Evolutionary conservation across 441 rosid species (phyloP).

Genomic region (Mallotus japonicus): DNA sequence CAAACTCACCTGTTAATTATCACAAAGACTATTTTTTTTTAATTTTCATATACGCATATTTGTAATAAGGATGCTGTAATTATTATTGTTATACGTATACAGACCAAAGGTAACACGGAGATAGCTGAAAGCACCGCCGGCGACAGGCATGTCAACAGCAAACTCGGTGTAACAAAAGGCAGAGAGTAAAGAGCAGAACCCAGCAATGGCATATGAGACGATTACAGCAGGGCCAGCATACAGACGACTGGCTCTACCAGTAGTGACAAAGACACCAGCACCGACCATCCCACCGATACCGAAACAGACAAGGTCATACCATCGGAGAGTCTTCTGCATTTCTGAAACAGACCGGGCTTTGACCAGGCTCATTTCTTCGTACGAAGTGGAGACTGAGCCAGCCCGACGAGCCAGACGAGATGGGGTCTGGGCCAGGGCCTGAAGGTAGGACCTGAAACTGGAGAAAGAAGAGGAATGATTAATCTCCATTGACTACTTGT

Average conservation of each 20-base stretch:
- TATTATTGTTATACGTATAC: constrained; percentile 4
- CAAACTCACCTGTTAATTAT: constrained; percentile 58
- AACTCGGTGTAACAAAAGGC: constrained; percentile 97
- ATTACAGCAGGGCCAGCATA: constrained; percentile 75
- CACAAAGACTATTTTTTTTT: neutral
- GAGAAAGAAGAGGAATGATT: constrained; percentile 63
- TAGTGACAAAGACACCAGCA: constrained; percentile 84
- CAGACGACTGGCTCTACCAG: constrained; percentile 61
- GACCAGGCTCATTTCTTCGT: constrained; percentile 63
- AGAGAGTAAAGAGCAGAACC: constrained; percentile 86
- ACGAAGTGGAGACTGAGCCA: constrained; percentile 58
- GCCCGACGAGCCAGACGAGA: constrained; percentile 67
- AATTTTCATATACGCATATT: neutral
- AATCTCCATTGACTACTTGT: constrained; percentile 35
- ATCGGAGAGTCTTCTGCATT: constrained; percentile 69
- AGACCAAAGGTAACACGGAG: constrained; percentile 81
- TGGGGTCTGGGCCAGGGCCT: constrained; percentile 60
- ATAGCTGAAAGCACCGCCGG: constrained; percentile 95
- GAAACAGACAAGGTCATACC: constrained; percentile 79
- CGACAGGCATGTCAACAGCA: constrained; percentile 92
- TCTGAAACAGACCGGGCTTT: constrained; percentile 56
- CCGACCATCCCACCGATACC: constrained; percentile 99
- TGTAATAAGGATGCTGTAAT: too few relatives aligned
- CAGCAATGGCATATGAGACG: constrained; percentile 87
- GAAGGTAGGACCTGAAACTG: constrained; percentile 47